Evolutionary conservation across 2,329 filamentous ascomycete species (phyloP).

Genomic region (Pseudocercospora cruenta): DNA sequence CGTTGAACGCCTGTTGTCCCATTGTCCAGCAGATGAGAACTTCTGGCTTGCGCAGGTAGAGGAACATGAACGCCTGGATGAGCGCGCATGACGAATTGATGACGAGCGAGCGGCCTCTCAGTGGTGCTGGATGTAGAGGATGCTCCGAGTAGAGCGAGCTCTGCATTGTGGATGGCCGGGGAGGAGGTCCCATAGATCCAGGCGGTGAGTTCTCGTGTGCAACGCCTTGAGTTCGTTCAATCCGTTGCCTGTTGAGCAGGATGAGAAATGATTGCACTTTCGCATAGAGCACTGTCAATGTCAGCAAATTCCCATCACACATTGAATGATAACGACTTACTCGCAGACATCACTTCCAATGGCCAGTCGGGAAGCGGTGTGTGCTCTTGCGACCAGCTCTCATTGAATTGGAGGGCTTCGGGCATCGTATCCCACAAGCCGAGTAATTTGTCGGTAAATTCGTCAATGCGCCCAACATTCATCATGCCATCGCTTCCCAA

Average conservation of each 20-base stretch:
- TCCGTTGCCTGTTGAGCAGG: constrained; percentile 53
- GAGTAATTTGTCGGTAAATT: constrained; percentile 50
- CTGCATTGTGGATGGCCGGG: constrained; percentile 21
- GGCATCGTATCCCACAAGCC: constrained; percentile 52
- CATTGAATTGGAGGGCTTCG: constrained; percentile 51
- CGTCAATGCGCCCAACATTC: constrained; percentile 49
- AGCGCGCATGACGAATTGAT: constrained; percentile 48
- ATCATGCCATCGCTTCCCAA: constrained; percentile 49
- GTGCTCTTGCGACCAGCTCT: constrained; percentile 46
- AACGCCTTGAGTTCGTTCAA: constrained; percentile 37
- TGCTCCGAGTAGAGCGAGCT: constrained; percentile 26
- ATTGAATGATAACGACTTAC: constrained; percentile 35
- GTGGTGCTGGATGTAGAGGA: constrained; percentile 32
- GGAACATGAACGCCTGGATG: constrained; percentile 52
- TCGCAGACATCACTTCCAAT: constrained; percentile 49
- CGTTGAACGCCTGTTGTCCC: constrained; percentile 55
- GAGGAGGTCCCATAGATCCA: constrained; percentile 22
- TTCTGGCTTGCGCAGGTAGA: constrained; percentile 47
- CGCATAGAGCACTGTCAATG: constrained; percentile 46
- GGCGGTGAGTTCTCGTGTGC: constrained; percentile 27
- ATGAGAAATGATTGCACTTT: constrained; percentile 55
- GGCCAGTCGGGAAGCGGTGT: constrained; percentile 52
- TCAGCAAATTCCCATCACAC: neutral
- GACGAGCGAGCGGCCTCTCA: constrained; percentile 47
- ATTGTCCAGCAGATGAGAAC: constrained; percentile 54